Base-by-base conservation (phyloP, 257 asterid genomes). In the Salvia hispanica region DNA sequence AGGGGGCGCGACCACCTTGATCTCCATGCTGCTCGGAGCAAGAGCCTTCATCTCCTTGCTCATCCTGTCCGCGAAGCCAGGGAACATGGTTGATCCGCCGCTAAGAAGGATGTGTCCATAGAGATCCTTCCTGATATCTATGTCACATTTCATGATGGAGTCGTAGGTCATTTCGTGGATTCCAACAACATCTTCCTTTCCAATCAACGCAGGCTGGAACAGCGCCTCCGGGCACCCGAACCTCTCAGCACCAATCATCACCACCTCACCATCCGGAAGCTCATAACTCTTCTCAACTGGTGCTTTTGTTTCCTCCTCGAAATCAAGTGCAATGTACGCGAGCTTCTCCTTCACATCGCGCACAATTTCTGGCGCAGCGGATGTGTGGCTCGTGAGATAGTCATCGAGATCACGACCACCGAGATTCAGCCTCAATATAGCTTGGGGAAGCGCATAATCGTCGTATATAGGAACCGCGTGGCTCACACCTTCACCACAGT, bases 61-160 rank as follows among this genome's bases (percentile, higher is more conserved):
- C 93, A 86, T 84, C 9, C 90, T 79, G 55, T 86, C 90, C 0
- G 93, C 85, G 70, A 86, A 84, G 9, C 90, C 90, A 4, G 94
- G 85, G 76, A 86, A 84, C 94, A 84, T 86, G 4, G 90, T 86
- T 1, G 94, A 81, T 48, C 93, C 93, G 53, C 93, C 93, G 67
- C 93, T 86, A 56, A 83, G 93, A 70, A 86, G 86, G 6, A 82
- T 60, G 67, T 86, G 84, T n/a, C 90, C 88, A 21, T 84, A 86
- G 2, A 84, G 77, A 84, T 86, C 91, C 85, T 84, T 87, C 74
- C 91, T 82, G 67, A 81, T 77, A 71, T 76, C 85, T 52, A 77
- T 80, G 36, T 81, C 85, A 61, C 85, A 78, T 64, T 81, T 81
- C 81, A 81, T 85, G 58, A 85, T 83, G n/a, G 91, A 82, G 72